Evolutionary conservation across 2,329 filamentous ascomycete genomes (phyloP), one percentile per base, ranked within the genome.

Genomic region (Calonectria pseudoreteaudii): DNA sequence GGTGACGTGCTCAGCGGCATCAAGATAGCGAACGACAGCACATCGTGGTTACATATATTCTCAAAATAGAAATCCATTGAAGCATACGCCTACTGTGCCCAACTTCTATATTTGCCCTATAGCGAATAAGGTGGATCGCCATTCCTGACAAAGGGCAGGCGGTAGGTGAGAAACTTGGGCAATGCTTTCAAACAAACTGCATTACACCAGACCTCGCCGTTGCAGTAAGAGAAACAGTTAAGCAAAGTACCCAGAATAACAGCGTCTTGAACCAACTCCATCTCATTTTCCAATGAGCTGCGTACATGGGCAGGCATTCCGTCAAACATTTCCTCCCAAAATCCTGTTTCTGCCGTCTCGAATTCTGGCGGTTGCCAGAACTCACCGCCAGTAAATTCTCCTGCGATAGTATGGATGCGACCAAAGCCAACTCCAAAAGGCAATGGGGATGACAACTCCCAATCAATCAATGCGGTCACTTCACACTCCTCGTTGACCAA

Each of bases 181-280:
- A 34, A 34, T 10, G 31, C 31, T 34, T 34, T 34, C 31, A 34
- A 34, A 9, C 8, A 34, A 34, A 34, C 31, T 9, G 31, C 31
- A 10, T 34, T 34, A 11, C 31, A 34, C 31, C 31, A 34, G 8
- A 80, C 78, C 66, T 81, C 73, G 23, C 78, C 81, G 28, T 81
- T 53, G 64, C 81, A 79, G 50, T 79, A 77, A 66, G 76, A 76
- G 56, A 82, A 82, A 60, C 67, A 76, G 66, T 74, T 50, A 47
- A 82, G 70, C 68, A 83, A 68, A 18, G 82, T 83, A 30, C 74
- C 80, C 26, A 83, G 74, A 13, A 81, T 76, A 18, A 83, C 77
- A 8, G 75, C 78, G 67, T 83, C 79, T 73, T 84, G 81, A 36
- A 83, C 77, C 44, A 82, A 74, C 26, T 74, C 69, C 49, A 85